Conservation (phyloP, 2,329 filamentous ascomycete genomes). For the Ciborinia camelliae region DNA sequence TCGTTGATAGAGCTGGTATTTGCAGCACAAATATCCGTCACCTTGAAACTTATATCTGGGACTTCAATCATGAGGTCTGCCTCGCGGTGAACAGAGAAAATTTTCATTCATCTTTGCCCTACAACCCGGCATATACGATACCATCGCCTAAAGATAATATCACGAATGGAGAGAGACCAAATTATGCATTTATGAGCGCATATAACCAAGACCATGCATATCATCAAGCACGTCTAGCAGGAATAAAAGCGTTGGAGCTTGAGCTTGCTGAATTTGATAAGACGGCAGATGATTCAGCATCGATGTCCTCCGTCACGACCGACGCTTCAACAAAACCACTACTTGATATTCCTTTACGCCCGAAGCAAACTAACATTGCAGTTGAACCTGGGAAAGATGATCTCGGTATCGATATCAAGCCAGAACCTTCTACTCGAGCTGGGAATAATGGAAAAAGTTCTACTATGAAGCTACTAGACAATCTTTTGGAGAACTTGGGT, state of each 20-base stretch:
- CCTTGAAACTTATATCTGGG: neutral
- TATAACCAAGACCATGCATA: slow-evolving; percentile 16
- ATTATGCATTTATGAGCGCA: slow-evolving; percentile 18
- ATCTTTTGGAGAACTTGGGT: neutral
- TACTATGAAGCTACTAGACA: neutral
- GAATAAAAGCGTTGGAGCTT: neutral
- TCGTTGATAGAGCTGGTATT: neutral
- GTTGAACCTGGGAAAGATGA: neutral
- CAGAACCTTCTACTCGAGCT: neutral
- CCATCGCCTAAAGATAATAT: neutral
- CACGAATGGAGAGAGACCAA: slow-evolving; percentile 1
- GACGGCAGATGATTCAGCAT: neutral
- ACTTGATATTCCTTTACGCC: neutral
- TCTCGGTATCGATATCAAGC: neutral
- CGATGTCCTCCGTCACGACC: neutral
- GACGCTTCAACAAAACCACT: neutral
- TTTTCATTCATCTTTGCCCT: neutral
- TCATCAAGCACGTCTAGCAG: slow-evolving; percentile 1
- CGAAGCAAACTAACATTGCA: neutral
- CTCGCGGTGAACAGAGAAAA: neutral
- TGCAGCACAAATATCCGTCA: neutral
- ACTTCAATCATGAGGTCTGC: slow-evolving; percentile 9
- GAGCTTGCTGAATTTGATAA: neutral
- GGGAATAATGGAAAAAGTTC: neutral
- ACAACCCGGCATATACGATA: neutral